phyloP scores from a whole-genome alignment of 176 grass and related monocot genomes.

The Themeda triandra region DNA sequence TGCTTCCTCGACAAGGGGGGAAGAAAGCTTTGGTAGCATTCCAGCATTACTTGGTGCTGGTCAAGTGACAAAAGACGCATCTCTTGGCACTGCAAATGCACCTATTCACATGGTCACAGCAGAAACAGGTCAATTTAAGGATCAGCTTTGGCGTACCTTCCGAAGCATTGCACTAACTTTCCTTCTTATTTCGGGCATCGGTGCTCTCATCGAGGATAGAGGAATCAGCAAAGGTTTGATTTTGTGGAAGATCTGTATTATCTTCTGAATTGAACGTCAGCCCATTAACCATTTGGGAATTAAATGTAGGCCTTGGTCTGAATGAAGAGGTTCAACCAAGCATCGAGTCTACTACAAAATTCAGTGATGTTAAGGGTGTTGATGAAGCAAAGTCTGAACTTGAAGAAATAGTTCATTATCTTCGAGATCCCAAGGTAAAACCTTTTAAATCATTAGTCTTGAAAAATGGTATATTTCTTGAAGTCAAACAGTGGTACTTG shows the following conservation, averaged over 20 bases:
- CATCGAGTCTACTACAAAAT: slow-evolving; percentile 88
- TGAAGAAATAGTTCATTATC: slow-evolving; percentile 98
- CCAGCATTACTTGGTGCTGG: slow-evolving; percentile 60
- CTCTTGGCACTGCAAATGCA: slow-evolving; percentile 81
- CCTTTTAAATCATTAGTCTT: not conserved
- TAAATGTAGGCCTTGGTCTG: slow-evolving; percentile 77
- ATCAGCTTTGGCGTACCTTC: slow-evolving; percentile 92
- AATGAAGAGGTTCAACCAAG: slow-evolving; percentile 98
- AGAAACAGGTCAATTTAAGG: slow-evolving; percentile 96
- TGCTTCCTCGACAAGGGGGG: slow-evolving; percentile 45
- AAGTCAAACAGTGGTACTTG: not conserved
- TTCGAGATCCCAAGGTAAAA: slow-evolving; percentile 93
- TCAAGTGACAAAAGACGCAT: slow-evolving; percentile 66
- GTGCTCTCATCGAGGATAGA: slow-evolving; percentile 93
- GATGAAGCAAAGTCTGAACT: slow-evolving; percentile 98
- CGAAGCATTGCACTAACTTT: slow-evolving; percentile 92
- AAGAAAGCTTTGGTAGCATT: slow-evolving; percentile 51
- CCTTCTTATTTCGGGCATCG: slow-evolving; percentile 95
- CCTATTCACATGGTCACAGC: slow-evolving; percentile 99
- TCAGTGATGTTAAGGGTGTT: slow-evolving; percentile 97
- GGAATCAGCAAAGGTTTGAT: slow-evolving; percentile 95
- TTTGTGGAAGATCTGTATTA: slow-evolving; percentile 32
- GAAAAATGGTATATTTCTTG: not conserved
- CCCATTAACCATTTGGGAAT: slow-evolving; percentile 23
- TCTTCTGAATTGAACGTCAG: slow-evolving; percentile 11